Percentiles rank a stretch among this genome's conserved stretches.
phyloP scores from a whole-genome alignment of 345 rosid species.

The Bruguiera sexangula region DNA sequence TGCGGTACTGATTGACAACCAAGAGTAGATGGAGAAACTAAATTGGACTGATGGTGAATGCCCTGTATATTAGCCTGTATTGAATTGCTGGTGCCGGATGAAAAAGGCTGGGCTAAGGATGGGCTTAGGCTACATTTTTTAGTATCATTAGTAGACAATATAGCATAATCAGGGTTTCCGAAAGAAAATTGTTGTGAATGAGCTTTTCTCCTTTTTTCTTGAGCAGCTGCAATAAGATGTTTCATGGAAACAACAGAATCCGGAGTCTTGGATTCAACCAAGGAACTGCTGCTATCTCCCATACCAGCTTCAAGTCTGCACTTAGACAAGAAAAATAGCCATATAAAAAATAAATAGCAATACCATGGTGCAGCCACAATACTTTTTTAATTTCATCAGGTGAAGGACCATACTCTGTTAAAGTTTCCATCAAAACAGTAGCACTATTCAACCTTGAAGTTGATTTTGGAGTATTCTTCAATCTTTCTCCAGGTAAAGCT shows the following conservation, averaged over 20 bases:
- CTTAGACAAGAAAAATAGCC: slow-evolving; percentile 8
- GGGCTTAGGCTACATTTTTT: slow-evolving; percentile 56
- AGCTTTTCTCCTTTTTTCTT: slow-evolving; percentile 79
- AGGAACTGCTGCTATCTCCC: slow-evolving; percentile 37
- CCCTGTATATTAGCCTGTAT: slow-evolving; percentile 42
- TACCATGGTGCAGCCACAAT: slow-evolving; percentile 9
- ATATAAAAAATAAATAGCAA: slow-evolving; percentile 2
- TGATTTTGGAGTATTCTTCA: slow-evolving; percentile 46
- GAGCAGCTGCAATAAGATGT: slow-evolving; percentile 92
- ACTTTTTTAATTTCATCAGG: slow-evolving; percentile 42
- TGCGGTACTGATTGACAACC: slow-evolving; percentile 37
- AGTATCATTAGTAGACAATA: slow-evolving; percentile 30
- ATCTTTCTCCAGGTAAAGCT: slow-evolving; percentile 47
- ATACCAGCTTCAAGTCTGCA: slow-evolving; percentile 42
- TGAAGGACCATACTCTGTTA: slow-evolving; percentile 33
- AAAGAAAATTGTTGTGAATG: slow-evolving; percentile 48
- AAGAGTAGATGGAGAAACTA: slow-evolving; percentile 46
- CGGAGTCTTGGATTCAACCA: slow-evolving; percentile 46
- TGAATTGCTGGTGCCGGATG: slow-evolving; percentile 38
- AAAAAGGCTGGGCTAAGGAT: slow-evolving; percentile 40
- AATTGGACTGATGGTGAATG: slow-evolving; percentile 31
- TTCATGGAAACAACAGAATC: slow-evolving; percentile 71
- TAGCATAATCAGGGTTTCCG: slow-evolving; percentile 42
- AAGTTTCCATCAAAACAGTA: slow-evolving; percentile 36
- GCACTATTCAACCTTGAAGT: slow-evolving; percentile 33